Evolutionary conservation across 179 eudicot species (phyloP), one percentile per base, ranked within the genome.

Genomic region (Drosera spatulata): DNA sequence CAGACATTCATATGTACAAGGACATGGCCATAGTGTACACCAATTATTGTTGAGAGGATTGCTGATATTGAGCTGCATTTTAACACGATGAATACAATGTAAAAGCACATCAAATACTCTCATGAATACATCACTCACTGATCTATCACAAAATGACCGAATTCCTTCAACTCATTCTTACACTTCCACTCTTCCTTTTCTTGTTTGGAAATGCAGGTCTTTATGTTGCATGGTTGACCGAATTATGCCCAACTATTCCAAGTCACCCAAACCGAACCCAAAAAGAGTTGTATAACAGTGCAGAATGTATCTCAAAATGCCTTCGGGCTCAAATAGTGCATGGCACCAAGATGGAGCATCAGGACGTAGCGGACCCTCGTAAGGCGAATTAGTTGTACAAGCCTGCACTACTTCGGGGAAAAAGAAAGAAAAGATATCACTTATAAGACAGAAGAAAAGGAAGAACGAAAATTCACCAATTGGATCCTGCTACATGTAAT

Each of bases 301-400:
- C 11, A 63, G 59, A 40, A 55, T 71, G 66, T 39, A 87, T 95
- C 97, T 90, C 58, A 90, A 61, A 67, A 87, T 75, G 42, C 97
- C 97, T 79, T 90, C 96, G 3, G 97, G 97, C 65, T 90, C 95
- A 77, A 87, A 90, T 62, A 86, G 94, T 53, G 97, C 97, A 72
- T 74, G 77, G 58, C 97, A 90, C 97, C 97, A 90, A 43, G 86
- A 62, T 41, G 95, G 95, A 56, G 97, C 93, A 75, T 85, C 82
- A 61, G 67, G 58, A 38, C 71, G 62, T 22, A 91, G 75, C 63
- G 94, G 85, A 55, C 97, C 97, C 67, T 80, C 85, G 47, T 73
- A 75, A 41, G 96, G 96, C 52, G 96, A 85, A 14, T 62, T 75
- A 55, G 67, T 67, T 10, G 94, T 85, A 78, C 97, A 91, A 69